Conservation (phyloP, 2,329 filamentous ascomycete species). For the Tolypocladium inflatum region DNA sequence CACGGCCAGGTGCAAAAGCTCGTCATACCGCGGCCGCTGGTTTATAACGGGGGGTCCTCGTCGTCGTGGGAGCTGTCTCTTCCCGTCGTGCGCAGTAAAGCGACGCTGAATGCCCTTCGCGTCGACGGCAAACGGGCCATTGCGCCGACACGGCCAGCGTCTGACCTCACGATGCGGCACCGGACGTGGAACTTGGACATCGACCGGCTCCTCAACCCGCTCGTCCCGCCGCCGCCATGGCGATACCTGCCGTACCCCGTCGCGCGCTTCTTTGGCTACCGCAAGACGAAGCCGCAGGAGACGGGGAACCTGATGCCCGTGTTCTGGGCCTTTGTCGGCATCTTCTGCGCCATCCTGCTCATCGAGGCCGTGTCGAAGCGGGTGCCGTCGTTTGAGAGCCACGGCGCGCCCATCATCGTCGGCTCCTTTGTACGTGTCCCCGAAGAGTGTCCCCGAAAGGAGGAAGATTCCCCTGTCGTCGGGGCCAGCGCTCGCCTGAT, state of each 20-base stretch:
- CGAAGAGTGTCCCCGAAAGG: no score
- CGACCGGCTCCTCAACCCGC: conserved; percentile 64
- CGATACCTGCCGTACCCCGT: conserved; percentile 54
- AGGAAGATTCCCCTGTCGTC: neutral
- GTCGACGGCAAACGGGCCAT: neutral
- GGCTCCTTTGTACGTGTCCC: conserved; percentile 54
- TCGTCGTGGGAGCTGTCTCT: neutral
- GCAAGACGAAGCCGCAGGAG: conserved; percentile 25
- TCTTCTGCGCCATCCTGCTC: conserved; percentile 50
- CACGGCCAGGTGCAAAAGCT: neutral
- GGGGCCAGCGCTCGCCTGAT: neutral
- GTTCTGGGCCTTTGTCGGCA: conserved; percentile 56
- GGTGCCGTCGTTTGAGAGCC: conserved; percentile 42
- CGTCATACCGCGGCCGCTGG: neutral
- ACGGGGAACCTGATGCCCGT: conserved; percentile 50
- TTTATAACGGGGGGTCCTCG: neutral
- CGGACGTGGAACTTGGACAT: conserved; percentile 56
- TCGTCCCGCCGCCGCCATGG: conserved; percentile 57
- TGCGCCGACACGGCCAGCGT: neutral
- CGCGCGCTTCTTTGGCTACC: conserved; percentile 59
- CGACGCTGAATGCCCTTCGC: neutral
- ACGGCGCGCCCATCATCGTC: conserved; percentile 51
- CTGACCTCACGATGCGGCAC: conserved; percentile 6
- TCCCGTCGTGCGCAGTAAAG: neutral
- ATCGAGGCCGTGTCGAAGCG: conserved; percentile 47